Evolutionary conservation across 129 eudicot species (phyloP), one percentile per base, ranked within the genome.

Genomic region (Saposhnikovia divaricata): DNA sequence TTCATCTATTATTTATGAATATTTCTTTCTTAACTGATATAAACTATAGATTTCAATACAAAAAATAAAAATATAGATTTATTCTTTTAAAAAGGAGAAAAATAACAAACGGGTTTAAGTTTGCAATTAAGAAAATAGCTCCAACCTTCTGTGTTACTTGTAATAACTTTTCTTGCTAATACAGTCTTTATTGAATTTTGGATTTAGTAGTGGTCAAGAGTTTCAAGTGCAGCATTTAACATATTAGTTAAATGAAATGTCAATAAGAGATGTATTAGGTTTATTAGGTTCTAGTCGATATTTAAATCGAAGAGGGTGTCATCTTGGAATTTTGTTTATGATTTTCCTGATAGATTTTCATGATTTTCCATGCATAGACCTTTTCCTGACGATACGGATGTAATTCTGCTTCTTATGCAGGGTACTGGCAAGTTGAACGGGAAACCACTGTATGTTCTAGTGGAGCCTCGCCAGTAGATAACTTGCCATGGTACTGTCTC

Each of bases 381-480:
- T n/a, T 73, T 44, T 44, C 9, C 31, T 72, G 10, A 73, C 11
- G 15, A 21, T 42, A 44, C 5, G 38, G 13, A 5, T 34, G 68
- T 10, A 25, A 19, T 40, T 75, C 40, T 70, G 61, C 23, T 38
- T 10, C 53, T 57, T 48, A 34, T 68, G 79, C 88, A 95, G 98
- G 97, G 91, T 44, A 83, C 80, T 70, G 83, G 87, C 80, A 82
- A 85, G 88, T 86, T 90, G 57, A 89, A 86, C 40, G 96, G 96
- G 21, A 90, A 86, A 55, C 97, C 96, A 57, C 86, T 95, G 6
- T 95, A 90, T 48, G 90, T 90, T 59, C 92, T 95, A 55, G 96
- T 95, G 82, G 98, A 92, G 89, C 97, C 98, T 84, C 92, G 97
- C 69, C 90, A 87, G 77, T 84, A 82, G 78, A 69, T 3, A n/a